Percentiles rank a stretch among this genome's conserved stretches.
phyloP scores from a whole-genome alignment of 2,329 filamentous ascomycete genomes.

The Emergomyces pasteurianus region DNA sequence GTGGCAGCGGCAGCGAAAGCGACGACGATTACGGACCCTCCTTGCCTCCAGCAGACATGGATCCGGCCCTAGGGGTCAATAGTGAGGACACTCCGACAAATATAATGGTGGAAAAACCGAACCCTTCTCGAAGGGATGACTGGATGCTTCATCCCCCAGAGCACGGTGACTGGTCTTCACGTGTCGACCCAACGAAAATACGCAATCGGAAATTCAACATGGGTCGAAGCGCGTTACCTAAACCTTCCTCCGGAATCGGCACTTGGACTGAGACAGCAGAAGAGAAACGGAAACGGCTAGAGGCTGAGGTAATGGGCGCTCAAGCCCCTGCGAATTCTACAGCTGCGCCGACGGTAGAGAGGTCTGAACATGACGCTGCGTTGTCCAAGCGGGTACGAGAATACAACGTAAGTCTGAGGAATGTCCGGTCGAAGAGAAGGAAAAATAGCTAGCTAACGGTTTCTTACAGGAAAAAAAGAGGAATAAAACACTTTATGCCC shows the following conservation, averaged over 20 bases:
- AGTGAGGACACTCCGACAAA: not conserved
- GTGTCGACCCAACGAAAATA: slow-evolving; percentile 70
- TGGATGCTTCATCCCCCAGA: slow-evolving; percentile 67
- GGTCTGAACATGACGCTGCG: slow-evolving; percentile 3
- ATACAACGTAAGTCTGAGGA: slow-evolving; percentile 12
- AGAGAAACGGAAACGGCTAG: slow-evolving; percentile 66
- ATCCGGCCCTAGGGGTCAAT: not conserved
- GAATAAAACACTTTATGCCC: slow-evolving; percentile 10
- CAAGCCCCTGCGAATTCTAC: slow-evolving; percentile 20
- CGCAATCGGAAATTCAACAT: slow-evolving; percentile 71
- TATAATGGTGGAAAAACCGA: slow-evolving; percentile 23
- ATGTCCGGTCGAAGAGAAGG: not conserved
- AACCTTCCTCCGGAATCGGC: slow-evolving; percentile 33
- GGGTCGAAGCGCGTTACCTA: slow-evolving; percentile 43
- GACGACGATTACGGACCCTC: slow-evolving; percentile 28
- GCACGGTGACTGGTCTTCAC: slow-evolving; percentile 39
- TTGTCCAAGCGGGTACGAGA: slow-evolving; percentile 10
- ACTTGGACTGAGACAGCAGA: slow-evolving; percentile 88
- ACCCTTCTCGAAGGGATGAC: slow-evolving; percentile 57
- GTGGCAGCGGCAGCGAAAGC: slow-evolving; percentile 27
- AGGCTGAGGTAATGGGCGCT: slow-evolving; percentile 71
- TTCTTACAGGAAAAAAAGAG: slow-evolving; percentile 9
- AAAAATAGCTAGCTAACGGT: not conserved
- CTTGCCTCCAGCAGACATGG: slow-evolving; percentile 12
- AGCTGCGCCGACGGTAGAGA: not conserved